Evolutionary conservation across 352 stramenopile genomes (phyloP), one percentile per base, ranked within the genome.

Genomic region (Pythium sukuiense): DNA sequence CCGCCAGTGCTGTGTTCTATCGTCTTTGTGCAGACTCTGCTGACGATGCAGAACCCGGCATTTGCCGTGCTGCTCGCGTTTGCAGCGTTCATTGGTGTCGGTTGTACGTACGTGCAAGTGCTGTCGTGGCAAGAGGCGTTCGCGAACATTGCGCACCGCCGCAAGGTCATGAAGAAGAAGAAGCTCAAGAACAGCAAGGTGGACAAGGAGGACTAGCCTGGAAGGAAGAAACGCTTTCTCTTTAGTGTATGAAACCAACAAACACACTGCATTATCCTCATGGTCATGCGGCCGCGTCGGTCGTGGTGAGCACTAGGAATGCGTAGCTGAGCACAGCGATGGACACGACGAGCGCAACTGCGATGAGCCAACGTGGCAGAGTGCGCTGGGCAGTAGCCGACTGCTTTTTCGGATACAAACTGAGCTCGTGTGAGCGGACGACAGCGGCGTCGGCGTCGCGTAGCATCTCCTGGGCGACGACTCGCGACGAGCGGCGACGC

Each of bases 61-160:
- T 72, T 68, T 26, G 59, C 50, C 3, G 29, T 70, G 1, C 59
- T 85, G n/a, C 63, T 89, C 24, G 65, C 65, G n/a, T 57, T 87
- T 30, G 71, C 79, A 9, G 65, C 50, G 24, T n/a, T 74, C 45
- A 77, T 76, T 3, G 83, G 83, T 37, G 65, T 78, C 14, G 74
- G 69, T 27, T 92, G 81, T 50, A 89, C 81, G 16, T 87, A 81
- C 58, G 69, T 87, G 32, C 83, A 90, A 55, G 61, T 87, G 41
- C 53, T 69, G 7, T 86, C 81, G 33, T 79, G 83, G 65, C 60
- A 82, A 20, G 67, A 84, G n/a, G 76, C 81, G 48, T 81, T 77
- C n/a, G 74, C 80, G 16, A 73, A 80, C 60, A 35, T 88, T 14
- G 71, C 63, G 24, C 61, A 56, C 1, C 70, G 71, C 27, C 45